Percentiles rank a stretch among this genome's conserved stretches.
phyloP scores from a whole-genome alignment of 768 basidiomycete genomes.

The Sistotremastrum niveocremeum region DNA sequence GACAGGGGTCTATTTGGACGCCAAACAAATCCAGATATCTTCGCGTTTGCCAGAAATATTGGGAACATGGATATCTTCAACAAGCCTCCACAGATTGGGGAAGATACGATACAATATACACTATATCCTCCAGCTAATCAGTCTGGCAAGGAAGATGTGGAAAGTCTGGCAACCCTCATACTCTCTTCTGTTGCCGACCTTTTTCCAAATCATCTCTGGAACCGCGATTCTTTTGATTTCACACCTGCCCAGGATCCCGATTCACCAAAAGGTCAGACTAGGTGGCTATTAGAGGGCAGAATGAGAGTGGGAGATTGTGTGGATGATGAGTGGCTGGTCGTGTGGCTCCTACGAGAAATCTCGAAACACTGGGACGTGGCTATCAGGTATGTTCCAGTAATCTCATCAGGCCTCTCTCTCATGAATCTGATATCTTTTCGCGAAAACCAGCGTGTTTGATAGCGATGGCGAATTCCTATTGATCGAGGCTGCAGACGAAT shows the following conservation, averaged over 20 bases:
- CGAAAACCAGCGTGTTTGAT: conserved; percentile 49
- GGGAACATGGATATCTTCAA: conserved; percentile 54
- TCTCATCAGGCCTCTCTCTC: conserved; percentile 2
- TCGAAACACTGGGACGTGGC: conserved; percentile 68
- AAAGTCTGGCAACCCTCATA: conserved; percentile 59
- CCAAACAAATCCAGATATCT: too few species aligned
- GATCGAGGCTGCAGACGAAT: conserved; percentile 85
- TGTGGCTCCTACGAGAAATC: conserved; percentile 77
- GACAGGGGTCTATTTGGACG: not conserved
- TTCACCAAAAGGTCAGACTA: conserved; percentile 16
- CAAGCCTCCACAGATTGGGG: conserved; percentile 61
- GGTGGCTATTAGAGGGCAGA: conserved; percentile 61
- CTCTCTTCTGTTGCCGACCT: conserved; percentile 36
- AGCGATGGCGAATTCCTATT: conserved; percentile 92
- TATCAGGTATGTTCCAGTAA: conserved; percentile 45
- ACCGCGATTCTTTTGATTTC: conserved; percentile 71
- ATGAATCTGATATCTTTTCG: not conserved
- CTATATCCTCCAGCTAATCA: conserved; percentile 46
- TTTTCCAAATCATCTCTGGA: conserved; percentile 55
- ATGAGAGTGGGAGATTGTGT: conserved; percentile 92
- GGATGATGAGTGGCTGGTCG: conserved; percentile 96
- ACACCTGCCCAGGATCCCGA: conserved; percentile 44
- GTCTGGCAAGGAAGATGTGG: conserved; percentile 45
- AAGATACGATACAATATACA: conserved; percentile 72
- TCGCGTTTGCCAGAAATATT: too few species aligned